These are phyloP conservation scores for Mucor irregularis DNA, from an alignment of 371 early-diverging fungal species.

Conservation along the genomic window DNA sequence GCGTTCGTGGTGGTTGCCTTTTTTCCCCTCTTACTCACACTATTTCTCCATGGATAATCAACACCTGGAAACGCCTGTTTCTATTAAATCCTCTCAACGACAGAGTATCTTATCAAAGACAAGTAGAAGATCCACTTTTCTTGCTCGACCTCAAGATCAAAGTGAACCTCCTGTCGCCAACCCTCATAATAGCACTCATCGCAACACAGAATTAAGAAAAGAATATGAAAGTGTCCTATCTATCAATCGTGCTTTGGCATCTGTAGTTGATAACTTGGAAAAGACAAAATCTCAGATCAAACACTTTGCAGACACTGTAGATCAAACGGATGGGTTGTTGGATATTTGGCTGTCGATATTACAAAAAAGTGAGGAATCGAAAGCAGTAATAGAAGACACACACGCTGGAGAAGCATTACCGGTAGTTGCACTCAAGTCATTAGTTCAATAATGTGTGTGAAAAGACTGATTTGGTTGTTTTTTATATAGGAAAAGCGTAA, in stretches of 20 bases:
- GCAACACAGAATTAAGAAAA: slow-evolving; percentile 26
- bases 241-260: slow-evolving; percentile 30
- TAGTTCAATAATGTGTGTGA: too few species aligned
- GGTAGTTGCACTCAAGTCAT: too few species aligned
- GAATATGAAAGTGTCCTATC: slow-evolving; percentile 32
- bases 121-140: slow-evolving; percentile 13
- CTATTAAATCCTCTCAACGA: too few species aligned
- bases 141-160: background rate
- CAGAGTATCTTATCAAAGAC: slow-evolving; percentile 3
- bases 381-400: slow-evolving; percentile 38
- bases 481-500: too few species aligned
- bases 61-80: too few species aligned
- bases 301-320: slow-evolving; percentile 32
- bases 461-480: too few species aligned
- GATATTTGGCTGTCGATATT: slow-evolving; percentile 40
- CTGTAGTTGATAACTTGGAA: slow-evolving; percentile 24
- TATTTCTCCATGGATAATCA: too few species aligned
- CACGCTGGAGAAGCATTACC: too few species aligned
- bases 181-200: slow-evolving; percentile 29
- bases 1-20: too few species aligned
- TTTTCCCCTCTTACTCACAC: too few species aligned
- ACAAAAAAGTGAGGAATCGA: slow-evolving; percentile 37
- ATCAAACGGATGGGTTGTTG: slow-evolving; percentile 37
- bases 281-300: slow-evolving; percentile 19
- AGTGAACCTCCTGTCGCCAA: slow-evolving; percentile 25